Conservation (phyloP, 192 early-diverging fungal genomes). For the Haplosporangium gracile region DNA sequence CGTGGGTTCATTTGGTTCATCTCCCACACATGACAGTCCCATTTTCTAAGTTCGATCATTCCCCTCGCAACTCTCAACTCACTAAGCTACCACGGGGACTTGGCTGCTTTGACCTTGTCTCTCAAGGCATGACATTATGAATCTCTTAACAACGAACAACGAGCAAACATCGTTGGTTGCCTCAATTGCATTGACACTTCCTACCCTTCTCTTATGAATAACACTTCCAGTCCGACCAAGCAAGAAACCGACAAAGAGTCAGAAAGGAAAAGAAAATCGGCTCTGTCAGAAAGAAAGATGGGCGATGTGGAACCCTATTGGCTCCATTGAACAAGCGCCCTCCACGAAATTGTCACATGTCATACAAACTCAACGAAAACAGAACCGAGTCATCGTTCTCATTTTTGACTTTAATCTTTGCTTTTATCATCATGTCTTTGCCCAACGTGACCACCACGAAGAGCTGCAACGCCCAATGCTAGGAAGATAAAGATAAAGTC, state of each 20-base stretch:
- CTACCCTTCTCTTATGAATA: background rate
- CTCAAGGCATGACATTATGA: too few relatives aligned
- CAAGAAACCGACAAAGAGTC: background rate
- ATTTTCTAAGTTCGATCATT: background rate
- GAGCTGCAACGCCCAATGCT: background rate
- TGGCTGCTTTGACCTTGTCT: too few relatives aligned
- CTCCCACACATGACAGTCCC: background rate
- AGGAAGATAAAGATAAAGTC: too few relatives aligned
- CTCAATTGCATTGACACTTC: background rate
- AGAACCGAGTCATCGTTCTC: background rate
- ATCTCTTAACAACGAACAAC: too few relatives aligned
- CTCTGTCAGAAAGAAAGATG: background rate
- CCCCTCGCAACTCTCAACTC: background rate
- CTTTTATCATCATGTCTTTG: too few relatives aligned
- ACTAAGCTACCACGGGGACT: too few relatives aligned
- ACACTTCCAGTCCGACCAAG: background rate
- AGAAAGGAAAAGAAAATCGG: background rate
- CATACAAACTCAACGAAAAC: background rate
- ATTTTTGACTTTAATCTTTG: background rate
- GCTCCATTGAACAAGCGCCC: background rate
- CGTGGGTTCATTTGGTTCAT: too few relatives aligned
- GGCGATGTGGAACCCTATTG: conserved; percentile 5
- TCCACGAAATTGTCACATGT: background rate
- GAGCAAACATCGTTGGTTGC: too few relatives aligned
- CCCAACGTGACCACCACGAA: background rate